Evolutionary conservation across 768 basidiomycete species (phyloP), one percentile per base, ranked within the genome.

Genomic region (Pluteus cervinus): DNA sequence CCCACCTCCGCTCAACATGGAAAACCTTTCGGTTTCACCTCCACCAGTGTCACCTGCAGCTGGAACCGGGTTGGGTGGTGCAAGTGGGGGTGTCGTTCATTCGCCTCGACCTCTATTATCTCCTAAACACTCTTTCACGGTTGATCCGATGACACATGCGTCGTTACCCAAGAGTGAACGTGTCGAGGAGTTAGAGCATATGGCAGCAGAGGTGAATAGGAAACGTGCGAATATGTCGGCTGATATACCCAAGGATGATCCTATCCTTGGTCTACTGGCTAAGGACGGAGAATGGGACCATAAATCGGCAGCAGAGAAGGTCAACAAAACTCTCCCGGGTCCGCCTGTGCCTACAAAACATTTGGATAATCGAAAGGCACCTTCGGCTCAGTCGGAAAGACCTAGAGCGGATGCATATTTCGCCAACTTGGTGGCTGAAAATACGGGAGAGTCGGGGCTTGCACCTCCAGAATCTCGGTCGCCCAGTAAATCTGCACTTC

Each of bases 61-160:
- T n/a, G n/a, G n/a, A n/a, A n/a, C n/a, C n/a, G n/a, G n/a, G n/a
- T n/a, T n/a, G n/a, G n/a, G n/a, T n/a, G n/a, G n/a, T n/a, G n/a
- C n/a, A 12, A 46, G 53, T 8, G 62, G 62, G 4, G 61, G 66
- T 5, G 49, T 73, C 2, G 45, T 81, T 2, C 64, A 74, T 43
- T 84, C 83, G 0, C 85, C 86, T 3, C 75, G 80, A 6, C 85
- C 86, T 0, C 61, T 81, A 36, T 66, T 75, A 12, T 83, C 81
- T 0, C 82, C 83, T 5, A 81, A 80, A 45, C 67, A 68, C 28
- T 75, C 78, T 0, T 76, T 68, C 40, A 55, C 66, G 8, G 54
- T 57, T 5, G 64, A 69, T 36, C 62, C 65, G 1, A 53, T 67
- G 22, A 57, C 58, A 24, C 54, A 61, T 15, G 53, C 55, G 7